Evolutionary conservation across 805 yeast species (phyloP), one percentile per base, ranked within the genome.

Genomic region (Candida michaelii): DNA sequence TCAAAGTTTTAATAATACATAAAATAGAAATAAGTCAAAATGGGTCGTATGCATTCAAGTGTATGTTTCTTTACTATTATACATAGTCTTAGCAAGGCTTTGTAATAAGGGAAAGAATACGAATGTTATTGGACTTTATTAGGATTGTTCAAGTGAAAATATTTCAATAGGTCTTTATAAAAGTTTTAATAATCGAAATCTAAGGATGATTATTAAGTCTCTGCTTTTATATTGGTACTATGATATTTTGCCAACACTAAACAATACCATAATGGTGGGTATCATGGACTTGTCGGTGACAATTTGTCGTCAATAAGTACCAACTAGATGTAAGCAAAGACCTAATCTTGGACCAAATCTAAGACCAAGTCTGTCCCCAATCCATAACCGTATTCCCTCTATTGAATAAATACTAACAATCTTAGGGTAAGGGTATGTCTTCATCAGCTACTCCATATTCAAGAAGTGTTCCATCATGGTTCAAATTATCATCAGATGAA

Each of bases 41-140:
- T 91, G 99, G 99, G 96, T 90, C 96, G 99, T 81, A 83, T 91
- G 90, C 98, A 91, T 89, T 86, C 96, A 79, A 78, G 86, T 74
- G 95, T 86, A 85, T 80, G 95, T 85, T 73, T 27, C 27, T 21
- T 36, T n/a, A 35, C 29, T 24, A 24, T 10, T 7, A 5, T 8
- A 32, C 25, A n/a, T n/a, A n/a, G n/a, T n/a, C n/a, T n/a, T n/a
- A n/a, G n/a, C n/a, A n/a, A n/a, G n/a, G n/a, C n/a, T n/a, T n/a
- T n/a, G n/a, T 32, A 12, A 12, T 7, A 8, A 24, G 27, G 36
- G 19, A 27, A 30, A 38, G 41, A 23, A 30, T 23, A 39, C 30
- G 30, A 34, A 34, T 34, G 37, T 25, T 23, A 8, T 24, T 34
- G 37, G 37, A 34, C 25, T 33, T 34, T 23, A 34, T 34, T 19